These are phyloP conservation scores for Chondrostereum purpureum DNA, from an alignment of 1,284 basidiomycete species.

Conservation along the genomic window DNA sequence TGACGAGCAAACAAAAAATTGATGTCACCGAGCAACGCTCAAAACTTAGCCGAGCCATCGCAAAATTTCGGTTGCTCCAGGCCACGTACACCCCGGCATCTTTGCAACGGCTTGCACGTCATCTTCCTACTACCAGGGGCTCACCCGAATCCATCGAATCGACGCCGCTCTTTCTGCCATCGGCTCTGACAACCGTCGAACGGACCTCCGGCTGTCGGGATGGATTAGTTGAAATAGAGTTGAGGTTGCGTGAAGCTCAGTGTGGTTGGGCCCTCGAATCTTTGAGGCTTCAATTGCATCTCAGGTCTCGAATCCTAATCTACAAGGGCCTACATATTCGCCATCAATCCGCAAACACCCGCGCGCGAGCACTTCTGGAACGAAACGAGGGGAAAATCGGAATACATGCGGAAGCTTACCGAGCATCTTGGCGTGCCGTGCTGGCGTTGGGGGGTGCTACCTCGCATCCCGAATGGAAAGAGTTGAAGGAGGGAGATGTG, in stretches of 20 bases:
- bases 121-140: too few species aligned
- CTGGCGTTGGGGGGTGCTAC: not conserved
- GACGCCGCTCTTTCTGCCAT: slow-evolving; percentile 7
- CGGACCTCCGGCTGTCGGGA: not conserved
- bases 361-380: not conserved
- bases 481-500: not conserved
- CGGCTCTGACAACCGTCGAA: not conserved
- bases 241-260: slow-evolving; percentile 6
- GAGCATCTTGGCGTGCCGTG: not conserved
- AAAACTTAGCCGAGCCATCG: slow-evolving; percentile 2
- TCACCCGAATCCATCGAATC: not conserved
- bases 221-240: slow-evolving; percentile 3
- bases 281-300: slow-evolving; percentile 5
- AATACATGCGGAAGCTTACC: not conserved
- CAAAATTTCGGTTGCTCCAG: slow-evolving; percentile 3
- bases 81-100: not conserved
- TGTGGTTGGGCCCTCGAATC: slow-evolving; percentile 1
- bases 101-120: too few species aligned
- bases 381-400: slow-evolving; percentile 5
- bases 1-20: slow-evolving; percentile 2
- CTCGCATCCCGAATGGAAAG: not conserved
- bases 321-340: slow-evolving; percentile 5
- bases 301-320: slow-evolving; percentile 4
- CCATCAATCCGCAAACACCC: slow-evolving; percentile 1
- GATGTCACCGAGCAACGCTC: not conserved